A percentile compares a stretch with the other conserved stretches of the same genome.
phyloP scores from a whole-genome alignment of 805 yeast species.

The Candida nanaspora region DNA sequence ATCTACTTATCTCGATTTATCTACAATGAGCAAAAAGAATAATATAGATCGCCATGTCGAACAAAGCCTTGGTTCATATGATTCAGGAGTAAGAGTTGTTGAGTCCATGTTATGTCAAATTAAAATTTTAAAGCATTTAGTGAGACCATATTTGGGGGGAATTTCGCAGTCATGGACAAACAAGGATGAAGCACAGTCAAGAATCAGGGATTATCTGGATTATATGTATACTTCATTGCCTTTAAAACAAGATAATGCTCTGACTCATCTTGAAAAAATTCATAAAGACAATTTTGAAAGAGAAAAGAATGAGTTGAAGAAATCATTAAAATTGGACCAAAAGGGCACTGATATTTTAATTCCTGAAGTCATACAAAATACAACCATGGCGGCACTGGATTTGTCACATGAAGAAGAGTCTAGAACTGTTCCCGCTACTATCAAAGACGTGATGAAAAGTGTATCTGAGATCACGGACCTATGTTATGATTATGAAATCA shows the following conservation, averaged over 20 bases:
- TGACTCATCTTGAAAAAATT: slow-evolving; percentile 15
- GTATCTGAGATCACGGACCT: not conserved
- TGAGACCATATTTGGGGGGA: not conserved
- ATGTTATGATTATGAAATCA: not conserved
- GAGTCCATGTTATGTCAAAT: not conserved
- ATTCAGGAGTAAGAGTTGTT: not conserved
- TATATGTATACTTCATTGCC: slow-evolving; percentile 13
- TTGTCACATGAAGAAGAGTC: slow-evolving; percentile 9
- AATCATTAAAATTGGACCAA: slow-evolving; percentile 1
- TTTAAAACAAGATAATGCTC: slow-evolving; percentile 1
- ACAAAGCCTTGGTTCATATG: not conserved
- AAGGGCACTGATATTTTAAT: not conserved
- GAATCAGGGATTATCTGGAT: slow-evolving; percentile 5
- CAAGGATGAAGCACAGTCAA: slow-evolving; percentile 9
- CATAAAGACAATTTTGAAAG: slow-evolving; percentile 9
- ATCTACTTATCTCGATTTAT: no score
- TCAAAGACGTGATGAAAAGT: not conserved
- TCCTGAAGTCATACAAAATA: slow-evolving; percentile 19
- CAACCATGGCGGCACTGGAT: slow-evolving; percentile 20
- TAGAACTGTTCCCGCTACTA: not conserved
- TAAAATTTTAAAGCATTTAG: not conserved
- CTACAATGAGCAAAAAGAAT: no score
- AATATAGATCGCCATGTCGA: no score
- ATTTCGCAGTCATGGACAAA: slow-evolving; percentile 4
- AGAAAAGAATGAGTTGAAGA: slow-evolving; percentile 8